phyloP scores from a whole-genome alignment of 2,329 filamentous ascomycete genomes.

The Arthroderma uncinatum region DNA sequence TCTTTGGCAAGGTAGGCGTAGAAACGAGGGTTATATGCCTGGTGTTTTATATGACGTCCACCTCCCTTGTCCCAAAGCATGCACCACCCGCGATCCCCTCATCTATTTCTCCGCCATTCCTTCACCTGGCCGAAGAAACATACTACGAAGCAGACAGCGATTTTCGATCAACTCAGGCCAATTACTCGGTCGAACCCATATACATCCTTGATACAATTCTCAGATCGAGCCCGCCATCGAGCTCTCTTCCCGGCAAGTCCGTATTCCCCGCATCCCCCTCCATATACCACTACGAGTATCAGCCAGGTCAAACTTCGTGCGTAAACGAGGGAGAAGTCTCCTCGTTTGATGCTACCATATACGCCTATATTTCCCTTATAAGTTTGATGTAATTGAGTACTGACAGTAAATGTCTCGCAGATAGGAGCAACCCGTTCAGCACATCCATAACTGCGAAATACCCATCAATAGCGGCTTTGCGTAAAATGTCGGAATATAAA shows the following conservation, averaged over 20 bases:
- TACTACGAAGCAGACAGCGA: neutral
- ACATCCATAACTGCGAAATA: neutral
- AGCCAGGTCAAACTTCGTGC: neutral
- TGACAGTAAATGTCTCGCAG: neutral
- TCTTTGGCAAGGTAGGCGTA: neutral
- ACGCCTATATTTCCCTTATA: neutral
- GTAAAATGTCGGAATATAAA: slow-evolving; percentile 29
- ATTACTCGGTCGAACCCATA: neutral
- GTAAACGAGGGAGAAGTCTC: neutral
- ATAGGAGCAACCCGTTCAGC: neutral
- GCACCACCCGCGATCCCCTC: neutral
- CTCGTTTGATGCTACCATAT: neutral
- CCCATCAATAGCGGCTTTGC: neutral
- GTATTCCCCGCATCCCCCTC: neutral
- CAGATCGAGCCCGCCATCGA: neutral
- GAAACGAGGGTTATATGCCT: neutral
- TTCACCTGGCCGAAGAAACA: neutral
- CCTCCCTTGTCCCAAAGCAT: neutral
- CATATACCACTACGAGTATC: too few relatives aligned
- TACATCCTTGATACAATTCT: neutral
- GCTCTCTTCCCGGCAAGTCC: neutral
- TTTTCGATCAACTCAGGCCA: neutral
- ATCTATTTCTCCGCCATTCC: neutral
- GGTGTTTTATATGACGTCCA: neutral
- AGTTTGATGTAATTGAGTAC: neutral